Base-by-base conservation (phyloP, 2,329 filamentous ascomycete genomes). In the Conoideocrella luteorostrata region DNA sequence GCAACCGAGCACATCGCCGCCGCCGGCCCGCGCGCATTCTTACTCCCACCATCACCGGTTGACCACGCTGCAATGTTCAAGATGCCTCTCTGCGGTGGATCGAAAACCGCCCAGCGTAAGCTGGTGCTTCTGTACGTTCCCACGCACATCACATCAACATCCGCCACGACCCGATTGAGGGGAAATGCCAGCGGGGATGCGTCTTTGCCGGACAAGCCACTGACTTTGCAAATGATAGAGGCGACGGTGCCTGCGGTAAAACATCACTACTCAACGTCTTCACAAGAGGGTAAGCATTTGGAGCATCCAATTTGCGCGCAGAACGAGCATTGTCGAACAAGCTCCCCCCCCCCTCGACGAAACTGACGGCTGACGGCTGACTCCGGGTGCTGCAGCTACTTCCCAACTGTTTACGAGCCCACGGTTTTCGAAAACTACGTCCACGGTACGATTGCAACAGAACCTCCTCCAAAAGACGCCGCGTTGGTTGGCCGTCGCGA, bases 341-440 rank as follows among this genome's bases (percentile, higher is more conserved):
- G n/a, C n/a, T n/a, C n/a, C n/a, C n/a, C n/a, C n/a, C n/a, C 17
- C 18, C 15, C 11, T n/a, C 13, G 37, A 17, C 9, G 38, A 28
- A 20, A 24, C 30, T 20, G 33, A 30, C 30, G 21, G n/a, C 43
- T 11, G 6, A 13, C 15, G 17, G 33, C 30, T 50, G 38, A 24
- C 10, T 15, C 20, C n/a, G 17, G 12, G 37, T 28, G 32, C 41
- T 22, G n/a, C 56, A 91, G 88, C 51, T 95, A 96, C 68, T 98
- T 98, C 66, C 91, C 91, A 41, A 96, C 91, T 46, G 91, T 97
- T 60, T 97, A 97, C 71, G 90, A 97, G 68, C 93, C 93, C 43
- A 98, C 91, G 28, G 91, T 96, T 52, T 96, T 96, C 68, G 91
- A 98, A 66, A 98, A 98, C 69, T 98, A 97, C 67, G 91, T 98